Percentiles rank a stretch among this genome's conserved stretches.
Conservation (phyloP, 306 rosid genomes). For the Dalbergia cultrata region DNA sequence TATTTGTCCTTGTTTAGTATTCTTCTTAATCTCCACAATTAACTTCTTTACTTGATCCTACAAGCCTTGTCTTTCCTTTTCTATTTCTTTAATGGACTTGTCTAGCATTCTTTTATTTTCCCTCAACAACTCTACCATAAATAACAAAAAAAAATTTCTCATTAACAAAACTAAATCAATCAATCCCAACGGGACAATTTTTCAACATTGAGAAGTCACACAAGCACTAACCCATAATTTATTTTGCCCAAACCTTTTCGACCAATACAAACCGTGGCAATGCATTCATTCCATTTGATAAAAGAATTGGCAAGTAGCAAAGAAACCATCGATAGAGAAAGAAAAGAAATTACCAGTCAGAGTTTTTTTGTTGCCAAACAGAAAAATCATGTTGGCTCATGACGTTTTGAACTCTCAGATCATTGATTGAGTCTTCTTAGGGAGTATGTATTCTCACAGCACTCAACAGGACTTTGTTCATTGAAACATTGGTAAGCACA, state of each 20-base stretch:
- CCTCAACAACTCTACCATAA: slow-evolving; percentile 75
- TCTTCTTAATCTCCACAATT: slow-evolving; percentile 86
- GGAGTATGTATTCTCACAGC: too few relatives aligned
- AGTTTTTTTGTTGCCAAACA: slow-evolving; percentile 81
- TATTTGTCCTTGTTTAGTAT: slow-evolving; percentile 95
- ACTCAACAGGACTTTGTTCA: too few relatives aligned
- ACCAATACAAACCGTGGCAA: background rate
- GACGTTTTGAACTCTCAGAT: background rate
- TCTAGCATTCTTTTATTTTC: slow-evolving; percentile 93
- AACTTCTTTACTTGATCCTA: slow-evolving; percentile 85
- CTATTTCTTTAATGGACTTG: slow-evolving; percentile 84
- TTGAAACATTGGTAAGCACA: too few relatives aligned
- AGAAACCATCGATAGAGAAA: background rate
- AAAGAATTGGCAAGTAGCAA: background rate
- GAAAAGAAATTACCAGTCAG: slow-evolving; percentile 64
- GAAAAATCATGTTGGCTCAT: slow-evolving; percentile 68
- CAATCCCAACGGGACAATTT: slow-evolving; percentile 8
- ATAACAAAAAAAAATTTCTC: slow-evolving; percentile 30
- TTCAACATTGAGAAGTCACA: slow-evolving; percentile 8
- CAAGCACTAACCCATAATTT: background rate
- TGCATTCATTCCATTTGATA: background rate
- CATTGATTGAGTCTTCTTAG: too few relatives aligned
- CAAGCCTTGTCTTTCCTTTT: slow-evolving; percentile 82
- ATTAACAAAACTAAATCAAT: slow-evolving; percentile 5
- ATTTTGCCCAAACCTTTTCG: background rate